Base-by-base conservation (phyloP, 179 eudicot species). In the Beta corolliflora region DNA sequence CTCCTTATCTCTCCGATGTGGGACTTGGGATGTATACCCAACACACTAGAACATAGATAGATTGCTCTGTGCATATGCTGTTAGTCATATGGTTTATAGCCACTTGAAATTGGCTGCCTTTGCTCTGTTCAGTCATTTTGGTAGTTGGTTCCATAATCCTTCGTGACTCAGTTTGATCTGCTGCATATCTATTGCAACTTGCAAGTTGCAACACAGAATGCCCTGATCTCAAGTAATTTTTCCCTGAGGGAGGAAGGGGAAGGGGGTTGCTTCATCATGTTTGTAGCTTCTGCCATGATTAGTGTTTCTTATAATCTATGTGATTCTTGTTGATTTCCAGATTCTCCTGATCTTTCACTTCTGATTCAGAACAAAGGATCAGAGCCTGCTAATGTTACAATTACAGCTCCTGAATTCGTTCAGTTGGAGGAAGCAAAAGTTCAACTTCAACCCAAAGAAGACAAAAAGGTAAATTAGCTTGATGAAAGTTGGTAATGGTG, bases 321-420 rank as follows among this genome's bases (percentile, higher is more conserved):
- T 75, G 9, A 58, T 68, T n/a, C n/a, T n/a, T n/a, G n/a, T n/a
- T 16, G 18, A 80, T 73, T 59, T 73, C 70, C 93, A 94, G 98
- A 94, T 66, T 94, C 97, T 81, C 94, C 97, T 44, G 91, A 90
- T 21, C 93, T 94, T 73, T 92, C 93, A 72, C 94, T 94, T 77
- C 84, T 92, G 80, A 89, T 94, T 84, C 93, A 86, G 86, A 94
- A 94, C 85, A 91, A 84, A 81, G 98, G 93, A 81, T 87, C 86
- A 63, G 88, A 73, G 31, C 75, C 89, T 73, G 84, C 89, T 15
- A 83, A 46, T 54, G 85, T 92, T 52, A 69, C 78, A 45, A 92
- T 94, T 77, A 76, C 86, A 21, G 94, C 94, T 78, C 93, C 97
- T 71, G 83, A 82, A 65, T 89, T 81, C 86, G 98, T 94, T 78